phyloP scores from a whole-genome alignment of 2,329 filamentous ascomycete species.

The Aspergillus sp. region DNA sequence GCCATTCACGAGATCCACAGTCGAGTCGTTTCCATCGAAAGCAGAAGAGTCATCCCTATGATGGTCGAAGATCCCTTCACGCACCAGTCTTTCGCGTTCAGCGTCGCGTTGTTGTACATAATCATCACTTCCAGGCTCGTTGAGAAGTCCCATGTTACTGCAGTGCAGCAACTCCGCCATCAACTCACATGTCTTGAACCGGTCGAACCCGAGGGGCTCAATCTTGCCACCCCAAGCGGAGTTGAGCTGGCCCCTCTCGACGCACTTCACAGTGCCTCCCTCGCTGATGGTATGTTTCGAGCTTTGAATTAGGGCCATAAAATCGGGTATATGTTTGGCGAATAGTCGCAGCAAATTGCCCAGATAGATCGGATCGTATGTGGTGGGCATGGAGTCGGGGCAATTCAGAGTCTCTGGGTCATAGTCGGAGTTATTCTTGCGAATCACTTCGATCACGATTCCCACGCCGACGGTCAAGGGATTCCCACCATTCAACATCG shows the following conservation, averaged over 20 bases:
- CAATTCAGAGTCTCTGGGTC: slow-evolving; percentile 87
- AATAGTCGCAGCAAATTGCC: slow-evolving; percentile 87
- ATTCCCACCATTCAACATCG: slow-evolving; percentile 93
- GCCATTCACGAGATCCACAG: slow-evolving; percentile 41
- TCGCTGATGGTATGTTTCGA: slow-evolving; percentile 58
- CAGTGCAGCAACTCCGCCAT: slow-evolving; percentile 98
- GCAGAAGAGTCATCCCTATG: slow-evolving; percentile 48
- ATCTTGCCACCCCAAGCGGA: slow-evolving; percentile 90
- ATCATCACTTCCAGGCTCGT: slow-evolving; percentile 85
- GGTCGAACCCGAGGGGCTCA: slow-evolving; percentile 91
- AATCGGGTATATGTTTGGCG: slow-evolving; percentile 85
- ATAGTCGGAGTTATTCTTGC: slow-evolving; percentile 99
- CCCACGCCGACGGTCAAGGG: slow-evolving; percentile 93
- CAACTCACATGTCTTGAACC: slow-evolving; percentile 97
- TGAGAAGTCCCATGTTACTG: slow-evolving; percentile 96
- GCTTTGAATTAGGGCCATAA: slow-evolving; percentile 86
- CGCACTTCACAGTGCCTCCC: slow-evolving; percentile 56
- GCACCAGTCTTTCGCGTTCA: slow-evolving; percentile 75
- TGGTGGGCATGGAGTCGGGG: slow-evolving; percentile 74
- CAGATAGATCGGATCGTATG: slow-evolving; percentile 90
- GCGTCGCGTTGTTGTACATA: slow-evolving; percentile 75
- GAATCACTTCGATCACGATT: slow-evolving; percentile 96
- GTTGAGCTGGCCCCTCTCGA: slow-evolving; percentile 70
- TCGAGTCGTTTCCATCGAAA: slow-evolving; percentile 55
- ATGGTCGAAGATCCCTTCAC: slow-evolving; percentile 66